These are phyloP conservation scores for Naganishia vishniacii DNA, from an alignment of 768 basidiomycete species.

Conservation along the genomic window DNA sequence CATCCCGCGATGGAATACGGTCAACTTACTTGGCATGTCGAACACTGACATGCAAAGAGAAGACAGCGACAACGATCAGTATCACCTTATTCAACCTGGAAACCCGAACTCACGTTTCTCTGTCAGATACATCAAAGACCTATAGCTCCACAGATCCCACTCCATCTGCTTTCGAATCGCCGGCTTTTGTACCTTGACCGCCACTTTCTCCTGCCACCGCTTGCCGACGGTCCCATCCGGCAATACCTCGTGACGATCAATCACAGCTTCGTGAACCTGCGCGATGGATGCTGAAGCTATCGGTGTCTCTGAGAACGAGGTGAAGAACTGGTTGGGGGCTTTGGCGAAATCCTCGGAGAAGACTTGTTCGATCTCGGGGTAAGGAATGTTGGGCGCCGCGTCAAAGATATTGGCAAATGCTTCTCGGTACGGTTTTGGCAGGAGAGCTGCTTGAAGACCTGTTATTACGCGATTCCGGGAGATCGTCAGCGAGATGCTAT, in stretches of 20 bases:
- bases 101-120: too few species aligned
- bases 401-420: slow-evolving; percentile 81
- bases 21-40: slow-evolving; percentile 63
- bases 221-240: slow-evolving; percentile 35
- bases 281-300: slow-evolving; percentile 86
- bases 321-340: slow-evolving; percentile 69
- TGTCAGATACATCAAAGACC: slow-evolving; percentile 49
- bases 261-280: slow-evolving; percentile 77
- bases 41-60: too few species aligned
- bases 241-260: slow-evolving; percentile 49
- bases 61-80: too few species aligned
- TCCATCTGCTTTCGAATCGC: slow-evolving; percentile 78
- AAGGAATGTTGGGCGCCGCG: slow-evolving; percentile 78
- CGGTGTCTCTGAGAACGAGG: slow-evolving; percentile 67
- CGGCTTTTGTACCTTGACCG: slow-evolving; percentile 87
- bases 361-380: slow-evolving; percentile 59
- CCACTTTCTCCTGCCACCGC: slow-evolving; percentile 59
- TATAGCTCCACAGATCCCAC: slow-evolving; percentile 52
- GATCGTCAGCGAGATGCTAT: too few species aligned
- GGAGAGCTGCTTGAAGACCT: slow-evolving; percentile 69
- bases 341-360: slow-evolving; percentile 52
- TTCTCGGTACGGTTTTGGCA: slow-evolving; percentile 74
- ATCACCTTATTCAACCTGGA: too few species aligned
- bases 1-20: too few species aligned
- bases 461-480: too few species aligned